Base-by-base conservation (phyloP, 148 eudicot species). In the Nyssa sinensis region DNA sequence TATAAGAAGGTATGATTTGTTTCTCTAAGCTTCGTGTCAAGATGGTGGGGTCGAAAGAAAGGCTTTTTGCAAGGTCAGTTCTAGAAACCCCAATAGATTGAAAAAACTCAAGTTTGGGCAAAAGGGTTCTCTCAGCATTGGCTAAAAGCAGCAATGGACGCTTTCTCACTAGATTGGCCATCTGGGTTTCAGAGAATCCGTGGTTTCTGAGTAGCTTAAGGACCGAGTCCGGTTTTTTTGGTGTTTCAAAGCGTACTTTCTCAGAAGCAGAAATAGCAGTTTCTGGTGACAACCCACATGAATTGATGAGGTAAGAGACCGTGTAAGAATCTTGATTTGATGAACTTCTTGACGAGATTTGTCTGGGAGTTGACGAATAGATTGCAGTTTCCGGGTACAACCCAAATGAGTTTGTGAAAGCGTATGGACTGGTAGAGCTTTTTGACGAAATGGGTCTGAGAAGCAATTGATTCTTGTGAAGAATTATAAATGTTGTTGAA, bases 21-120 rank as follows among this genome's bases (percentile, higher is more conserved):
- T 73, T 73, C 39, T 47, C 55, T 23, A 74, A 62, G 69, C 81
- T 73, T 9, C 57, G 2, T 3, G 16, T 7, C 58, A 79, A 62
- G 19, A 73, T 17, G 8, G 16, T 41, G 13, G 76, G 72, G 27
- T 41, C 60, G 3, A 44, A 37, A 13, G 72, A 73, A n/a, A 68
- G 1, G 16, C 19, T 62, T 6, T 1, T 55, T 6, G 68, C 62
- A 9, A 78, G 61, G 31, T 65, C 49, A 44, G 28, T 29, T 0
- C 14, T 16, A 3, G 81, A 65, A 19, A 78, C 5, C 14, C 76
- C 81, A 29, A 78, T 66, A 2, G 68, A 72, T 8, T 21, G 31
- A 35, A 73, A 79, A 66, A 74, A 79, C 51, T 73, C 64, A 12
- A 79, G 49, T 75, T 74, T 73, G 23, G 81, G 81, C 77, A 67